Evolutionary conservation across 2,329 filamentous ascomycete species (phyloP), one percentile per base, ranked within the genome.

Genomic region (Colletotrichum camelliae): DNA sequence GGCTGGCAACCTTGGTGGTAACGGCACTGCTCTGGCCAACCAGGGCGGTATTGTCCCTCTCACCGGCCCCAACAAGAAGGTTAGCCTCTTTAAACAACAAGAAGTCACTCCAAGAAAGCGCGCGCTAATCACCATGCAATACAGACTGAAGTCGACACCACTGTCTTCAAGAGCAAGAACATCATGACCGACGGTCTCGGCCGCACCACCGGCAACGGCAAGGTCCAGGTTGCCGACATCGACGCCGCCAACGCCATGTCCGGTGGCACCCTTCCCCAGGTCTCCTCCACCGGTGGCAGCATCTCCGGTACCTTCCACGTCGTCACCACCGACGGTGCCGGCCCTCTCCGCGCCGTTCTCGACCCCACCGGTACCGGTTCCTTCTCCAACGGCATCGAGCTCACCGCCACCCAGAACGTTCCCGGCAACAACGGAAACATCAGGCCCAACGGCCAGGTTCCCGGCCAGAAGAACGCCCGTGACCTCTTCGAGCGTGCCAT

Each of bases 101-200:
- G 1, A 4, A 43, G 1, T 43, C 39, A 4, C 39, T 3, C 1
- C 9, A n/a, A 43, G 0, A 1, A 43, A 43, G 1, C 18, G 9
- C 35, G 9, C 7, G 27, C 74, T 75, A 35, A 75, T n/a, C 58
- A 15, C 7, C 4, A 3, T 5, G 2, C 27, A n/a, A 9, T 16
- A 5, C 48, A 81, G 76, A 88, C 86, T 2, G 86, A 88, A 78
- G 79, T 85, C 39, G 87, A 88, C 79, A 87, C 87, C 35, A 88
- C 86, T 48, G 83, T 88, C 77, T 88, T 88, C 82, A 73, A 77
- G 24, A 79, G 77, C 21, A 83, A 78, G 77, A 80, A 83, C 52
- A 81, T 84, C 74, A 78, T 80, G 67, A 81, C 81, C 57, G 80
- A 87, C 77, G 84, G 85, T 27, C 83, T 87, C 37, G 86, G 86